phyloP scores from a whole-genome alignment of 192 early-diverging fungal species.

The Backusella tuberculispora region DNA sequence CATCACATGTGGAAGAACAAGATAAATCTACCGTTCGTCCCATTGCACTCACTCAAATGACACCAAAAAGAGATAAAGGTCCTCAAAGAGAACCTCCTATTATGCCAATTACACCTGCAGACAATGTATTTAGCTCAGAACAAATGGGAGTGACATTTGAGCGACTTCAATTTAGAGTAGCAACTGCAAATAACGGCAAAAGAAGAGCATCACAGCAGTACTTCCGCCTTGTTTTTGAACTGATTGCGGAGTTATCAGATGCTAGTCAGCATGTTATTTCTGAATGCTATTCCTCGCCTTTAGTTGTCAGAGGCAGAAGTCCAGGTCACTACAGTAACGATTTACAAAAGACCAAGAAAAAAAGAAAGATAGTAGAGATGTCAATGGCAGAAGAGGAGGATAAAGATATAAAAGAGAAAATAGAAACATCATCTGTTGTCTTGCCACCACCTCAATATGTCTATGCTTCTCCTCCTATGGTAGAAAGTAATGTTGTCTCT shows the following conservation, averaged over 20 bases:
- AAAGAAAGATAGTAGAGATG: constrained; percentile 5
- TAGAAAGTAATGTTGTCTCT: background rate
- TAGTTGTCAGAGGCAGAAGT: constrained; percentile 89
- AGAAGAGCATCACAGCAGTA: constrained; percentile 88
- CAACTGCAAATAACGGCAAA: constrained; percentile 91
- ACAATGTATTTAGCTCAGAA: constrained; percentile 21
- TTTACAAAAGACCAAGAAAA: constrained; percentile 3
- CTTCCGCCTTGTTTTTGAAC: constrained; percentile 70
- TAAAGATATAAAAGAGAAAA: constrained; percentile 11
- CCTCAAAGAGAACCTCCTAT: constrained; percentile 58
- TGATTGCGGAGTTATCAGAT: constrained; percentile 67
- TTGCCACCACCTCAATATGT: constrained; percentile 20
- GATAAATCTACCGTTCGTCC: constrained; percentile 62
- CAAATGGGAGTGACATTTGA: constrained; percentile 73
- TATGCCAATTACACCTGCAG: constrained; percentile 28
- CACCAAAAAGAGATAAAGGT: constrained; percentile 92
- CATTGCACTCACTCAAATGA: constrained; percentile 86
- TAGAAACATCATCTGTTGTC: background rate
- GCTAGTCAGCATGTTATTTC: constrained; percentile 58
- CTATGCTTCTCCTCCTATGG: constrained; percentile 22
- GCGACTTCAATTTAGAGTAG: constrained; percentile 89
- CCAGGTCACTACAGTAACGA: constrained; percentile 78
- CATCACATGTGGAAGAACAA: constrained; percentile 55
- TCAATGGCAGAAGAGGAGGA: background rate
- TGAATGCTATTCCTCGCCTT: constrained; percentile 61